Base-by-base conservation (phyloP, 208 protist species). In the Leptomonas seymouri region DNA sequence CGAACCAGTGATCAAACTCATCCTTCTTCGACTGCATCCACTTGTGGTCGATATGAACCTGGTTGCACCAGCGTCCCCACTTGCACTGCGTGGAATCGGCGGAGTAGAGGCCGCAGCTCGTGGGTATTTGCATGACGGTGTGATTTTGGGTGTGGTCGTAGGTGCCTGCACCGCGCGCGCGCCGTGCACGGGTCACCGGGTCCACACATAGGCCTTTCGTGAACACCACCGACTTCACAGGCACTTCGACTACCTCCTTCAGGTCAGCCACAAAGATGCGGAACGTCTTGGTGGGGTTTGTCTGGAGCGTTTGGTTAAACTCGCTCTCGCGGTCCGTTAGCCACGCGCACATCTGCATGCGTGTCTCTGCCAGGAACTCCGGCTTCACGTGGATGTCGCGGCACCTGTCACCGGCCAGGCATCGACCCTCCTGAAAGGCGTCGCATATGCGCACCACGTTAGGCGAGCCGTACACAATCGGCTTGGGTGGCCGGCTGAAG, bases 31-130 rank as follows among this genome's bases (percentile, higher is more conserved):
- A 63, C 36, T 82, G 76, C 83, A 94, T 91, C 89, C 89, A 94
- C 18, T 49, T 41, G 44, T 74, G 60, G 51, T 90, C 75, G 69
- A 94, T 90, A 70, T 94, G 89, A 23, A 91, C 86, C 73, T 94
- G 89, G 72, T 94, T 94, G 66, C 89, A 94, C 89, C 89, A 94
- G n/a, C 85, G 79, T 21, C 81, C 85, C 86, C 89, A 94, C 74
- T 91, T 92, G 71, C 89, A 94, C 51, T 84, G 77, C 23, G 71
- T 48, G n/a, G 89, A 84, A 67, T 91, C 85, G 7, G 64, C 69
- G n/a, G 85, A 72, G 82, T 90, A 92, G 21, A 94, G 79, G 28
- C 89, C 89, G 69, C 89, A 94, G 64, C 80, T 85, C 42, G 86
- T 94, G 15, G 89, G 89, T 45, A 87, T 80, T 67, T 94, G 89